Percentiles rank a stretch among this genome's conserved stretches.
These are phyloP conservation scores for Ceratocystiopsis sp. DNA, from an alignment of 2,329 filamentous ascomycete species.

Conservation along the genomic window DNA sequence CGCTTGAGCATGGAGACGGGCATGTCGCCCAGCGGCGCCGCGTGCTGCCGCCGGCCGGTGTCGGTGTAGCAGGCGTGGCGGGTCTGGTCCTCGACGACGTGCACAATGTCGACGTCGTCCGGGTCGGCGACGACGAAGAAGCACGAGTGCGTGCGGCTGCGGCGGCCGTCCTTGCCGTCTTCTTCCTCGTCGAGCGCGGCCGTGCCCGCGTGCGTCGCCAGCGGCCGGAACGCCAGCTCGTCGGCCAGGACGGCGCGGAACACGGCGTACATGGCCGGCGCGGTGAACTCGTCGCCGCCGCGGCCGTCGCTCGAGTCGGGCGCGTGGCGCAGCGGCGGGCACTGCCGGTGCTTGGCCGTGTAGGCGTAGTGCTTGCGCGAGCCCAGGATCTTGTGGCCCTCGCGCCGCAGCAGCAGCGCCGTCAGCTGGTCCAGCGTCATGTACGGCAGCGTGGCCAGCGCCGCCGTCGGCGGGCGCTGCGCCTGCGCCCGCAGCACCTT, in stretches of 20 bases:
- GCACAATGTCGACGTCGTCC: constrained; percentile 33
- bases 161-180: constrained; percentile 6
- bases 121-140: constrained; percentile 45
- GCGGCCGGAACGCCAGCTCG: constrained; percentile 41
- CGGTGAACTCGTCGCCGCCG: constrained; percentile 23
- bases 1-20: background rate
- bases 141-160: constrained; percentile 27
- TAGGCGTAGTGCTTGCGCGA: background rate
- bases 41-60: constrained; percentile 5
- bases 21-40: constrained; percentile 10
- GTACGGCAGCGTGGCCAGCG: constrained; percentile 9
- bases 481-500: constrained; percentile 15
- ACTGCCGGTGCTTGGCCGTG: background rate
- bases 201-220: constrained; percentile 19
- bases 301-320: constrained; percentile 13
- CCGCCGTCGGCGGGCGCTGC: background rate
- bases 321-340: constrained; percentile 3
- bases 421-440: constrained; percentile 35
- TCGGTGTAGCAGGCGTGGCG: constrained; percentile 35
- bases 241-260: constrained; percentile 45
- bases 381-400: background rate
- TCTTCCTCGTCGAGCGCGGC: constrained; percentile 10
- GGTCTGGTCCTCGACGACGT: constrained; percentile 32
- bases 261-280: constrained; percentile 47
- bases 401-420: constrained; percentile 20